Evolutionary conservation across 2,329 filamentous ascomycete species (phyloP).

Genomic region (Byssochlamys sp.): DNA sequence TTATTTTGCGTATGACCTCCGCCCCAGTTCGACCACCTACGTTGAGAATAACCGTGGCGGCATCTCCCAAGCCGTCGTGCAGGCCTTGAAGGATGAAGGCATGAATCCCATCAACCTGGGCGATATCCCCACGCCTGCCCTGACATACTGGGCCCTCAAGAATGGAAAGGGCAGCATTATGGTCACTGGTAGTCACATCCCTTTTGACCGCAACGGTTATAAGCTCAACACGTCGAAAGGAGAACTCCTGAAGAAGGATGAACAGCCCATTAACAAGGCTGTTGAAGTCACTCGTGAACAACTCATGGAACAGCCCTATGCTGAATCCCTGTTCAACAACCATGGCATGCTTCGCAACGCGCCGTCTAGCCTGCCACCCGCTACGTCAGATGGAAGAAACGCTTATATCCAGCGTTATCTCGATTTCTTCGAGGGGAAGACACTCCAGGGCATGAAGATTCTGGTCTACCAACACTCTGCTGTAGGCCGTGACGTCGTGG

Average conservation of each 20-base stretch:
- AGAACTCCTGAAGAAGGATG: constrained; percentile 24
- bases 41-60: constrained; percentile 22
- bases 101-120: constrained; percentile 23
- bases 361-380: constrained; percentile 8
- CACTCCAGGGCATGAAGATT: constrained; percentile 17
- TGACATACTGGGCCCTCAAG: constrained; percentile 20
- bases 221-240: constrained; percentile 25
- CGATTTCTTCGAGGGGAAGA: constrained; percentile 22
- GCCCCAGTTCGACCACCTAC: constrained; percentile 21
- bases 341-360: constrained; percentile 18
- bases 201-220: constrained; percentile 27
- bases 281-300: constrained; percentile 16
- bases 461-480: constrained; percentile 27
- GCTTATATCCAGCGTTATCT: constrained; percentile 22
- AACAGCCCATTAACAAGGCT: constrained; percentile 21
- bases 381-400: constrained; percentile 11
- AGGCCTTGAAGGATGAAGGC: constrained; percentile 19
- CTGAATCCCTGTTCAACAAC: constrained; percentile 18
- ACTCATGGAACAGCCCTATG: constrained; percentile 16
- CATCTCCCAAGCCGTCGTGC: constrained; percentile 21
- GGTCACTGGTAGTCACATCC: constrained; percentile 28
- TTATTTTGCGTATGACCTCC: constrained; percentile 24
- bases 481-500: constrained; percentile 23
- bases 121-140: constrained; percentile 23
- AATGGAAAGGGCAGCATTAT: constrained; percentile 25